Conservation (phyloP, 805 yeast species). For the Wickerhamiella siamensis region DNA sequence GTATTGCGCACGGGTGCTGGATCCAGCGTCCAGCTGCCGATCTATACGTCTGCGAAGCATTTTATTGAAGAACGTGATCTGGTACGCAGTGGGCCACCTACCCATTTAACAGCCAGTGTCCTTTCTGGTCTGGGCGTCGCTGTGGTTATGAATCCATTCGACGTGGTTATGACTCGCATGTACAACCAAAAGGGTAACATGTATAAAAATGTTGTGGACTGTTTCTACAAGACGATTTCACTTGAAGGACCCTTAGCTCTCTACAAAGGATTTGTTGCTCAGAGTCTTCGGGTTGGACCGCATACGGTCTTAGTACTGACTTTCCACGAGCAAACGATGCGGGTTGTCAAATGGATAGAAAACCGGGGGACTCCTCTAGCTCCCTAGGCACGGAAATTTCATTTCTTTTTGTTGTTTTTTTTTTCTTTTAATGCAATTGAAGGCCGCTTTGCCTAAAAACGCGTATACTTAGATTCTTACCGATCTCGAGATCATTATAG, state of each 20-base stretch:
- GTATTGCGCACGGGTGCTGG: conserved; percentile 90
- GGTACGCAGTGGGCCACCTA: conserved; percentile 38
- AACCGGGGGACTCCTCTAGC: conserved; percentile 16
- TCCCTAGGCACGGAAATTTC: too few species aligned
- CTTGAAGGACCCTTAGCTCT: conserved; percentile 78
- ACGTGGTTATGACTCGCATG: conserved; percentile 84
- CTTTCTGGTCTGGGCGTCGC: conserved; percentile 86
- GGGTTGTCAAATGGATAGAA: conserved; percentile 34
- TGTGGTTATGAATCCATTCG: conserved; percentile 95
- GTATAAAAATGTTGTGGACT: conserved; percentile 79
- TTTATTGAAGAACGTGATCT: conserved; percentile 39
- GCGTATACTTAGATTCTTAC: too few species aligned
- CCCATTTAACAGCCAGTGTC: conserved; percentile 18
- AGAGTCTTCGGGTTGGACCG: conserved; percentile 82
- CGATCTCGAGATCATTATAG: too few species aligned
- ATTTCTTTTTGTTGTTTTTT: too few species aligned
- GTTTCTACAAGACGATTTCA: conserved; percentile 66
- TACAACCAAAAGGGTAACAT: conserved; percentile 86
- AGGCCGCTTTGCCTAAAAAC: too few species aligned
- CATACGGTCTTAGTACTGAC: conserved; percentile 78
- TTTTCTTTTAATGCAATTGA: too few species aligned
- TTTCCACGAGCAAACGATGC: conserved; percentile 92
- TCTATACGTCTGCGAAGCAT: conserved; percentile 65
- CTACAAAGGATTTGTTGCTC: conserved; percentile 93
- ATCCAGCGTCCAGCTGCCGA: conserved; percentile 87